Conservation (phyloP, 2,329 filamentous ascomycete species). For the Apiospora aurea region DNA sequence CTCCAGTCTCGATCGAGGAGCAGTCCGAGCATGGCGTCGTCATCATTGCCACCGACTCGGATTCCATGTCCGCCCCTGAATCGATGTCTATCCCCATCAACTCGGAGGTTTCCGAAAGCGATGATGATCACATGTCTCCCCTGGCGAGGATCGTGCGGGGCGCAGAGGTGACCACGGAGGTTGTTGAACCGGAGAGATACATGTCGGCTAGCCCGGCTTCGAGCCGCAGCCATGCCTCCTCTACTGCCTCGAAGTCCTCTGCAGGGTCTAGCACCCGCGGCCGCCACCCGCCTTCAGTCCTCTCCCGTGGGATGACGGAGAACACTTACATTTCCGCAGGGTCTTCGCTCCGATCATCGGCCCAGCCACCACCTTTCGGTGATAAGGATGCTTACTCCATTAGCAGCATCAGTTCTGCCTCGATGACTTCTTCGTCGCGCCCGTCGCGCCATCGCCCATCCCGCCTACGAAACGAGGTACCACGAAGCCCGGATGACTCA, state of each 20-base stretch:
- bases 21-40: conserved; percentile 61
- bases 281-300: conserved; percentile 57
- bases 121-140: conserved; percentile 79
- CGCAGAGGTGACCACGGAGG: conserved; percentile 66
- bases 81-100: conserved; percentile 61
- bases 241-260: conserved; percentile 60
- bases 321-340: conserved; percentile 74
- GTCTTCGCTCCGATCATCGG: conserved; percentile 59
- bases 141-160: conserved; percentile 78
- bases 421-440: conserved; percentile 56
- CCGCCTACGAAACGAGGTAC: conserved; percentile 79
- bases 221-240: conserved; percentile 60
- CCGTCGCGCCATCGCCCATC: conserved; percentile 63
- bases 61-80: conserved; percentile 40
- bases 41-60: conserved; percentile 61
- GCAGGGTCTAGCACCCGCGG: conserved; percentile 60
- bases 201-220: conserved; percentile 73
- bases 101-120: conserved; percentile 72
- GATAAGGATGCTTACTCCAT: conserved; percentile 64
- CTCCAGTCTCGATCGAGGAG: conserved; percentile 82
- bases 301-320: conserved; percentile 64
- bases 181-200: conserved; percentile 64
- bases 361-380: conserved; percentile 39
- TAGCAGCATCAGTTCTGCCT: conserved; percentile 56
- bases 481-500: conserved; percentile 78